phyloP scores from a whole-genome alignment of 2,329 filamentous ascomycete species.

The Fusarium proliferatum region DNA sequence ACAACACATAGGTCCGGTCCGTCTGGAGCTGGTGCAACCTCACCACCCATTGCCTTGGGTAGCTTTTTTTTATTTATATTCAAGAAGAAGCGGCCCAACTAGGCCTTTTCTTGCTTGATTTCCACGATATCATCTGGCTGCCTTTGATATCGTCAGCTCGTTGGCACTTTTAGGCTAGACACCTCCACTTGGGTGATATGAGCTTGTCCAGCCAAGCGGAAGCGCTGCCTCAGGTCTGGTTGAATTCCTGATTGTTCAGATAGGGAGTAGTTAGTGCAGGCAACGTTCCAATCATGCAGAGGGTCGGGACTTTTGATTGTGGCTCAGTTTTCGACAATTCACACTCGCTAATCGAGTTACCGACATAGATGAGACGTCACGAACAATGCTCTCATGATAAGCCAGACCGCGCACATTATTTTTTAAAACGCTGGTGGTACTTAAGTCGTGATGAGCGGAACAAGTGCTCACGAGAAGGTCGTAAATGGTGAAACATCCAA shows the following conservation, averaged over 20 bases:
- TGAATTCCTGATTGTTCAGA: neutral
- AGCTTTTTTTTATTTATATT: constrained; percentile 55
- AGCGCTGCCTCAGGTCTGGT: neutral
- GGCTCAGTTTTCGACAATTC: neutral
- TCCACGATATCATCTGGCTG: neutral
- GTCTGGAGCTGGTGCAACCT: constrained; percentile 66
- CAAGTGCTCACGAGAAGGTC: constrained; percentile 30
- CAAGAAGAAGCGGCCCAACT: neutral
- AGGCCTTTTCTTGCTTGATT: constrained; percentile 52
- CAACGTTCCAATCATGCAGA: neutral
- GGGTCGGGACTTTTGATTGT: neutral
- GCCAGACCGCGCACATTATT: constrained; percentile 35
- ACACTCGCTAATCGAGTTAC: neutral
- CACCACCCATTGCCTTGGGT: constrained; percentile 74
- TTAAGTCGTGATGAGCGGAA: constrained; percentile 21
- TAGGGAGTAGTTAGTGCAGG: neutral
- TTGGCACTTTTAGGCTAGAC: constrained; percentile 1
- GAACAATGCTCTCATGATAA: neutral
- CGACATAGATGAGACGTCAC: neutral
- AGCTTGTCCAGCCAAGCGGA: neutral
- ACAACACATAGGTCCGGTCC: constrained; percentile 57
- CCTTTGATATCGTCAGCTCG: neutral
- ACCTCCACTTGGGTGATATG: neutral
- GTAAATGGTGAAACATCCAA: constrained; percentile 42
- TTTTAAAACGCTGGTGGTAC: constrained; percentile 29